These are phyloP conservation scores for Calocera viscosa DNA, from an alignment of 768 basidiomycete species.

Conservation along the genomic window DNA sequence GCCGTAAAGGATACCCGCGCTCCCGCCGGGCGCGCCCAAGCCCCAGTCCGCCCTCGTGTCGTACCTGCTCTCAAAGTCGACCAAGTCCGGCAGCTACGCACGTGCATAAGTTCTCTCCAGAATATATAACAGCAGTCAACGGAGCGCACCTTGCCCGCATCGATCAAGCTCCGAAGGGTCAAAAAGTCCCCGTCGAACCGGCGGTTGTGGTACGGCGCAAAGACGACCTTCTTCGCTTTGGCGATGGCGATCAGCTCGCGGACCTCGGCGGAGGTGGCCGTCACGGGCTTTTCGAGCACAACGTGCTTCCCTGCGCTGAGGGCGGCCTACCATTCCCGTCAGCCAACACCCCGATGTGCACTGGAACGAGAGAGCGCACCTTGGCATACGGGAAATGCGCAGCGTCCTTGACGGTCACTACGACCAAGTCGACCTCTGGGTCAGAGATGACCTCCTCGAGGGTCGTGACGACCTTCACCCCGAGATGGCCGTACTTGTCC, in stretches of 20 bases:
- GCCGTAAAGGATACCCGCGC: slow-evolving; percentile 11
- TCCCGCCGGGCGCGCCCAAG: slow-evolving; percentile 6
- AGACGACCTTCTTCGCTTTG: slow-evolving; percentile 10
- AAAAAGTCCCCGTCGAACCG: slow-evolving; percentile 15
- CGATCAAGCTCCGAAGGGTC: not conserved
- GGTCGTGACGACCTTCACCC: slow-evolving; percentile 16
- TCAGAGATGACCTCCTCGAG: slow-evolving; percentile 15
- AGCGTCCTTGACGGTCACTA: slow-evolving; percentile 10
- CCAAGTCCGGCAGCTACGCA: not conserved
- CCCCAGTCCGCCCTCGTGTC: slow-evolving; percentile 7
- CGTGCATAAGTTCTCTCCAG: not conserved
- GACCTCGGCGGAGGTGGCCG: slow-evolving; percentile 15
- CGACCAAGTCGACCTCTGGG: slow-evolving; percentile 15
- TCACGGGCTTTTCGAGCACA: slow-evolving; percentile 18
- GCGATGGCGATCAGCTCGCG: slow-evolving; percentile 16
- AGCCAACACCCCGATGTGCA: not conserved
- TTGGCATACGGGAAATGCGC: slow-evolving; percentile 14
- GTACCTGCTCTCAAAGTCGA: not conserved
- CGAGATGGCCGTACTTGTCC: slow-evolving; percentile 10
- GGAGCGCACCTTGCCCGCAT: slow-evolving; percentile 4
- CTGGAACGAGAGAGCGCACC: slow-evolving; percentile 1
- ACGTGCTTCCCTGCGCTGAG: slow-evolving; percentile 1
- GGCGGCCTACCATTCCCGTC: not conserved
- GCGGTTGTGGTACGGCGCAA: slow-evolving; percentile 17
- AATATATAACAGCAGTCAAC: not conserved